Conservation (phyloP, 441 rosid genomes). For the Manihot esculenta region DNA sequence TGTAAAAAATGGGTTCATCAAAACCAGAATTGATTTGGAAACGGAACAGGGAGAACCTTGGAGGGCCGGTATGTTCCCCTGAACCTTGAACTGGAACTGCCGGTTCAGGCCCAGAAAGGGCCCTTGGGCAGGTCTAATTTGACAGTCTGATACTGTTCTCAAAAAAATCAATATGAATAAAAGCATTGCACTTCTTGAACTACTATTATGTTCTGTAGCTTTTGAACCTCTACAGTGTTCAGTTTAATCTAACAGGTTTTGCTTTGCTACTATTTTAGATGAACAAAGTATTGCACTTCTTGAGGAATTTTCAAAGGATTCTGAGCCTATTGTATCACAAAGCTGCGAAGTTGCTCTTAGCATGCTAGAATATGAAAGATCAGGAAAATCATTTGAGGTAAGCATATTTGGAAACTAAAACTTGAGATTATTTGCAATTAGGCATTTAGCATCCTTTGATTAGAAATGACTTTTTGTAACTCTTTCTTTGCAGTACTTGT, state of each 20-base stretch:
- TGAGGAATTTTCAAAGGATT: conserved; percentile 69
- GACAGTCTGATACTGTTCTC: background rate
- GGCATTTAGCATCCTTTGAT: background rate
- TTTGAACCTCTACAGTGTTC: background rate
- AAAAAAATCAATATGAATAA: background rate
- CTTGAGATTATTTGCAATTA: background rate
- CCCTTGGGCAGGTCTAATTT: background rate
- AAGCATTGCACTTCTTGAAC: too few species aligned
- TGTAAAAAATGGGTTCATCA: too few species aligned
- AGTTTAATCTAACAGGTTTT: conserved; percentile 4
- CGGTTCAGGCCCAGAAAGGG: too few species aligned
- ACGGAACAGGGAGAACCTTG: too few species aligned
- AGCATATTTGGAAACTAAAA: conserved; percentile 8
- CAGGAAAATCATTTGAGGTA: conserved; percentile 93
- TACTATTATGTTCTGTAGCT: background rate
- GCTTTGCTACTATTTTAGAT: conserved; percentile 40
- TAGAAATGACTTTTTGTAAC: conserved; percentile 21
- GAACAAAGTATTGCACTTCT: conserved; percentile 72
- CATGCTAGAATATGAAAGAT: conserved; percentile 86
- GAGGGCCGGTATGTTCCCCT: too few species aligned
- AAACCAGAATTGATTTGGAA: too few species aligned
- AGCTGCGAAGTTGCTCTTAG: conserved; percentile 95
- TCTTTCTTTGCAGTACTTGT: conserved; percentile 54
- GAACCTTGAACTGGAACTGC: too few species aligned
- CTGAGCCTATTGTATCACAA: conserved; percentile 86